Evolutionary conservation across 345 rosid species (phyloP).

Genomic region (Rhodamnia argentea): DNA sequence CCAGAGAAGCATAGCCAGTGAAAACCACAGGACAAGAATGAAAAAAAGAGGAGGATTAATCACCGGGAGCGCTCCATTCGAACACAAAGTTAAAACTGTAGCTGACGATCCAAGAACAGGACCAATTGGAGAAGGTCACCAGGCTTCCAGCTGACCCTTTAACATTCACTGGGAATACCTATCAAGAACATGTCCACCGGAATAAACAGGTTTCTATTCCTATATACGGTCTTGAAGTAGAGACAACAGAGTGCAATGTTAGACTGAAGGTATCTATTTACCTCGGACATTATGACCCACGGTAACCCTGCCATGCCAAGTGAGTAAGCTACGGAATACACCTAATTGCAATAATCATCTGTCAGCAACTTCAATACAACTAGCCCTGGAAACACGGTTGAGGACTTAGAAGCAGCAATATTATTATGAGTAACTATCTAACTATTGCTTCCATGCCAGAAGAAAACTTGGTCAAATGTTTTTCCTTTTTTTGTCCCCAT

Average conservation of each 20-base stretch:
- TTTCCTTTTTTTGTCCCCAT: too few species aligned
- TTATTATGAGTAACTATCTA: background rate
- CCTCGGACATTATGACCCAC: constrained; percentile 43
- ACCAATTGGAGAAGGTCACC: constrained; percentile 35
- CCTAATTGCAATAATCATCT: constrained; percentile 16
- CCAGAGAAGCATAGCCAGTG: background rate
- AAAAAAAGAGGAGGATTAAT: background rate
- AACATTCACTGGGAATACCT: constrained; percentile 12
- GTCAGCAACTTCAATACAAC: background rate
- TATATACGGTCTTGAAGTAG: background rate
- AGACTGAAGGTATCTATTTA: background rate
- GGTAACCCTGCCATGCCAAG: background rate
- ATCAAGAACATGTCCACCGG: background rate
- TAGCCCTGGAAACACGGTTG: background rate
- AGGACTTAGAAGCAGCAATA: background rate
- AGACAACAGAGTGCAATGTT: background rate
- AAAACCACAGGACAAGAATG: background rate
- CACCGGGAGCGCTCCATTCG: constrained; percentile 47
- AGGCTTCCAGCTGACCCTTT: constrained; percentile 54
- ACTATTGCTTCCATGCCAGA: too few species aligned
- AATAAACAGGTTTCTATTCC: background rate
- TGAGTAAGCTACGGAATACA: constrained; percentile 3
- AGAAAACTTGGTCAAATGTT: too few species aligned
- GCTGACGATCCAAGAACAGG: constrained; percentile 35
- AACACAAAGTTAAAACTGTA: constrained; percentile 30